Evolutionary conservation across 495 filamentous ascomycete species (phyloP), one percentile per base, ranked within the genome.

Genomic region (Aspergillus carlsbadensis): DNA sequence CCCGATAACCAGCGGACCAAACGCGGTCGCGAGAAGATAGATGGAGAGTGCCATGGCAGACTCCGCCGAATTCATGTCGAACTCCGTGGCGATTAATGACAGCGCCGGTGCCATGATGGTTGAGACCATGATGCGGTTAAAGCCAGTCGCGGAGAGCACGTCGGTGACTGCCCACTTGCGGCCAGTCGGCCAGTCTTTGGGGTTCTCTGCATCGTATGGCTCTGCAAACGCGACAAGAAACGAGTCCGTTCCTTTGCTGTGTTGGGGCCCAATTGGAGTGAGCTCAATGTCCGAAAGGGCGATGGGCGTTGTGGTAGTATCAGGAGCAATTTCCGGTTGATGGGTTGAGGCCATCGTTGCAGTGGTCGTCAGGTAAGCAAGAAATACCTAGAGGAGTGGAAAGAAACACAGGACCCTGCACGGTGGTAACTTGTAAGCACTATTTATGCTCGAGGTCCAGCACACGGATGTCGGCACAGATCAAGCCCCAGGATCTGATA

Each of bases 31-130:
- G 4, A 90, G 75, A n/a, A 89, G 68, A 65, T 90, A 90, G 56
- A 87, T 76, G 0, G 85, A 87, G 15, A 91, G 66, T 0, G 78
- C 78, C 58, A 90, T 72, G 6, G 79, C 74, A n/a, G 74, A 74
- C 54, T 83, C 73, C n/a, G 82, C 67, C 43, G 68, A 52, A 15
- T 71, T 76, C 56, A 88, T 86, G 29, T 78, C 57, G 40, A 90
- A 77, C 14, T 90, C 86, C 10, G 54, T 44, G 24, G 76, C 68
- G 29, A 88, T 82, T 2, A 70, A 61, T 14, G 63, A 60, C 2
- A 88, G 69, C 0, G 83, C 81, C 0, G 88, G 88, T 1, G 87
- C 84, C n/a, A 90, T 80, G 73, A 91, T 88, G 26, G 82, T 81
- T 10, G 80, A 84, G 1, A 85, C 84, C 17, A 84, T 84, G 50